Base-by-base conservation (phyloP, 164 flowering plant species). In the Liriodendron chinense region DNA sequence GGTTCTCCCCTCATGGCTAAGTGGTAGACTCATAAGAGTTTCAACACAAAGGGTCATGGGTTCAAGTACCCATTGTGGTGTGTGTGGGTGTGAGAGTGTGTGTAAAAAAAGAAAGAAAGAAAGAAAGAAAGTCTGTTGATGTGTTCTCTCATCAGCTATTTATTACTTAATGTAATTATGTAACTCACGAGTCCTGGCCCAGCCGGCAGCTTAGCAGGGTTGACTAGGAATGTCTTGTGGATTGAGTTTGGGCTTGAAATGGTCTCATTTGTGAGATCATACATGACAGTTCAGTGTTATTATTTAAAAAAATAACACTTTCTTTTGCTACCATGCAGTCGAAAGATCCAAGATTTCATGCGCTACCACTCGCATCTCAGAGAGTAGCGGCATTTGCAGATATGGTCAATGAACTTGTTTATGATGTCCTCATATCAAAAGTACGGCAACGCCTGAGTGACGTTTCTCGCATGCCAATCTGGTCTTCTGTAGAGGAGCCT, bases 311-410 rank as follows among this genome's bases (percentile, higher is more conserved):
- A 62, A 22, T 78, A 57, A 79, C 74, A 67, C 24, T 61, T 61
- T 53, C 4, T 69, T 57, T 76, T 70, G 13, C 79, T 74, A 24
- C 73, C 68, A 9, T 88, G 89, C 98, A 96, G 99, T 93, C 96
- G 4, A 96, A 91, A 84, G 99, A 96, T 89, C 98, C 99, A 18
- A 88, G 99, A 53, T 94, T 96, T 75, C 99, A 96, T 89, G 98
- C 98, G 20, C 98, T 96, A 80, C 98, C 98, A 34, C 78, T 86
- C 72, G 89, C 97, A 73, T 92, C 98, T 71, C 98, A 96, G 76
- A 86, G 99, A 85, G 97, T 93, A 80, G 85, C 97, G 26, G 90
- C 94, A 71, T 96, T 96, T 84, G 89, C 91, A 21, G 98, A 96
- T 26, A 83, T 91, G 12, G 99, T 96, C 13, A 96, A 96, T 77